Percentiles rank a stretch among this genome's conserved stretches.
Evolutionary conservation across 179 eudicot species (phyloP).

Genomic region (Actinidia chinensis): DNA sequence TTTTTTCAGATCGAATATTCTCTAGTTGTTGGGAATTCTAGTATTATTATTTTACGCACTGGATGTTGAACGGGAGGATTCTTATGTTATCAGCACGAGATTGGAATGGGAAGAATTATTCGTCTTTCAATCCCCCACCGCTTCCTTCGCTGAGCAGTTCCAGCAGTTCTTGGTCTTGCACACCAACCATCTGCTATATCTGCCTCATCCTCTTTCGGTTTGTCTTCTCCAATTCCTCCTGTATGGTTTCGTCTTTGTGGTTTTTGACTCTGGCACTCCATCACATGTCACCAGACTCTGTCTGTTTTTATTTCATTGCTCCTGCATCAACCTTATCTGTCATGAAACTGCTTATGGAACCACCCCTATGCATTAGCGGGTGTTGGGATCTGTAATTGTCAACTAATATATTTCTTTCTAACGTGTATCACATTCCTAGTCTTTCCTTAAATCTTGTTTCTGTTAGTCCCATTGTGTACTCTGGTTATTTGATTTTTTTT

Average conservation of each 20-base stretch:
- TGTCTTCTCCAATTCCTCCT: not conserved
- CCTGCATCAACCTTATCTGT: not conserved
- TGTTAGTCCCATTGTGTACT: slow-evolving; percentile 11
- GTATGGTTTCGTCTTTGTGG: not conserved
- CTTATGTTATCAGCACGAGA: too few relatives aligned
- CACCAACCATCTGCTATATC: not conserved
- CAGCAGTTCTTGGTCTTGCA: not conserved
- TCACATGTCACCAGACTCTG: not conserved
- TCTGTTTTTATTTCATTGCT: not conserved
- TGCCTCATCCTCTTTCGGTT: not conserved
- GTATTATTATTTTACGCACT: too few relatives aligned
- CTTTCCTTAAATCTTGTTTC: too few relatives aligned
- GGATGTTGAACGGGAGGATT: too few relatives aligned
- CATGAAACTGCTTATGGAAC: slow-evolving; percentile 11
- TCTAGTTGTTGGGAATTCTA: too few relatives aligned
- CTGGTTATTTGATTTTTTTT: not conserved
- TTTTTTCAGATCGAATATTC: too few relatives aligned
- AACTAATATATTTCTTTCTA: not conserved
- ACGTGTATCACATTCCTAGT: too few relatives aligned
- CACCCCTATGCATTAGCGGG: not conserved
- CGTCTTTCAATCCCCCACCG: not conserved
- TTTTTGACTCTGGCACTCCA: not conserved
- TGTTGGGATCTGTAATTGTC: not conserved
- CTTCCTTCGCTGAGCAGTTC: not conserved
- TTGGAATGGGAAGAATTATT: not conserved